These are phyloP conservation scores for Centrapalus pauciflorus DNA, from an alignment of 129 eudicot genomes.

Conservation along the genomic window DNA sequence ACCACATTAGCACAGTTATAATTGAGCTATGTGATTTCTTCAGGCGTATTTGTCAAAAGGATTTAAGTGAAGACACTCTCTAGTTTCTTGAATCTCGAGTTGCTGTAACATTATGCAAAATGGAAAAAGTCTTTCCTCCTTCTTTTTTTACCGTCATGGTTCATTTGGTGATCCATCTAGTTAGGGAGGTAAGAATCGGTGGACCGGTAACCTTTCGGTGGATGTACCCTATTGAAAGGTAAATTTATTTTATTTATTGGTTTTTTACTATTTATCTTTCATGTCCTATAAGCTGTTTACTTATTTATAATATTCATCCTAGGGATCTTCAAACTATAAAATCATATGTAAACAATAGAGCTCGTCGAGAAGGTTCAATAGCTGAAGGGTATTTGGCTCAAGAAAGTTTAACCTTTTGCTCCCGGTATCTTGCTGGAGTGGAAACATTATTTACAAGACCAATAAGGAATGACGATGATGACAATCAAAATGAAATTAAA, in stretches of 20 bases:
- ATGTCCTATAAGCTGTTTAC: too few relatives aligned
- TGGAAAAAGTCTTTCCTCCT: background rate
- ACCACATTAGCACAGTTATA: background rate
- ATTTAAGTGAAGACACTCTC: background rate
- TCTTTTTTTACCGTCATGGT: background rate
- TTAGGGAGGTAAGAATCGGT: background rate
- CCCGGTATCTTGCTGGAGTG: background rate
- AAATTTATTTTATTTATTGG: too few relatives aligned
- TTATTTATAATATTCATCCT: too few relatives aligned
- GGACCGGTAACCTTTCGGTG: background rate
- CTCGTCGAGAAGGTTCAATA: conserved; percentile 18
- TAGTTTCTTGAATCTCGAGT: background rate
- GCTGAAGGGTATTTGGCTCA: conserved; percentile 5
- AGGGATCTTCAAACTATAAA: conserved; percentile 1
- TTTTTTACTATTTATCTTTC: too few relatives aligned
- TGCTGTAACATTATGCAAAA: background rate
- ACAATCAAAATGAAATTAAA: too few relatives aligned
- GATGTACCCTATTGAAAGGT: conserved; percentile 12
- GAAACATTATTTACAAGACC: too few relatives aligned
- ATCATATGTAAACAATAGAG: conserved; percentile 1
- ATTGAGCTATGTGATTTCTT: background rate
- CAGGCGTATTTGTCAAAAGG: background rate
- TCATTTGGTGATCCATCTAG: background rate
- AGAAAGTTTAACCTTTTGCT: conserved; percentile 12
- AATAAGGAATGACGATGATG: too few relatives aligned